Percentiles rank a stretch among this genome's conserved stretches.
Conservation (phyloP, 768 basidiomycete species). For the Pleurotus djamor region DNA sequence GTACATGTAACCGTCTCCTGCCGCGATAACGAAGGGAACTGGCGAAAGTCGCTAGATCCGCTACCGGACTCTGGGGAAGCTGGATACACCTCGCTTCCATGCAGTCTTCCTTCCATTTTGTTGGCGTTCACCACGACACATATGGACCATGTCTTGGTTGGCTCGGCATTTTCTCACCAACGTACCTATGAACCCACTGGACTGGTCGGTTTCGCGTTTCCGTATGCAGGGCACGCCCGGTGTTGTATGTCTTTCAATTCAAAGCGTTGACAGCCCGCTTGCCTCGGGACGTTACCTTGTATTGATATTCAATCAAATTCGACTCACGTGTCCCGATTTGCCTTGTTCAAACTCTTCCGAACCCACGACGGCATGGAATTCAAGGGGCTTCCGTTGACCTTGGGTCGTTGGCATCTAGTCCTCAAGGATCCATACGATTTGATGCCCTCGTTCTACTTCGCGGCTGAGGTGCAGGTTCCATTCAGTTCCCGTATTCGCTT, state of each 20-base stretch:
- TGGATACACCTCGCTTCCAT: background rate
- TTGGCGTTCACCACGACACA: background rate
- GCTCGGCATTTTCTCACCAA: constrained; percentile 7
- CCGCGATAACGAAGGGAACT: too few species aligned
- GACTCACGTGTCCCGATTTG: background rate
- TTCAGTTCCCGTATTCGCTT: background rate
- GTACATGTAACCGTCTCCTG: too few species aligned
- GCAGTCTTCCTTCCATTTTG: background rate
- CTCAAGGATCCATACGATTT: background rate
- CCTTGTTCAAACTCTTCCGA: background rate
- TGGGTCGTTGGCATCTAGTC: background rate
- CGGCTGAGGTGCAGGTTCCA: background rate
- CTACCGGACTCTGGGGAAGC: background rate
- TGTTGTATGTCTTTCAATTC: background rate
- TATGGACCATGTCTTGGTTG: background rate
- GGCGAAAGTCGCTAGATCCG: too few species aligned
- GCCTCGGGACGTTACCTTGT: background rate
- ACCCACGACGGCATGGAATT: background rate
- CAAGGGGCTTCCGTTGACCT: background rate
- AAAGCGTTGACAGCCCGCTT: constrained; percentile 2
- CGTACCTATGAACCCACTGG: background rate
- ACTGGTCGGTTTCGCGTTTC: background rate
- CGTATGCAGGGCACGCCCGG: background rate
- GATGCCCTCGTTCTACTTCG: background rate
- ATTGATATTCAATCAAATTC: background rate